A percentile compares a stretch with the other conserved stretches of the same genome.
Conservation (phyloP, 768 basidiomycete genomes). For the Infundibulicybe gibba region DNA sequence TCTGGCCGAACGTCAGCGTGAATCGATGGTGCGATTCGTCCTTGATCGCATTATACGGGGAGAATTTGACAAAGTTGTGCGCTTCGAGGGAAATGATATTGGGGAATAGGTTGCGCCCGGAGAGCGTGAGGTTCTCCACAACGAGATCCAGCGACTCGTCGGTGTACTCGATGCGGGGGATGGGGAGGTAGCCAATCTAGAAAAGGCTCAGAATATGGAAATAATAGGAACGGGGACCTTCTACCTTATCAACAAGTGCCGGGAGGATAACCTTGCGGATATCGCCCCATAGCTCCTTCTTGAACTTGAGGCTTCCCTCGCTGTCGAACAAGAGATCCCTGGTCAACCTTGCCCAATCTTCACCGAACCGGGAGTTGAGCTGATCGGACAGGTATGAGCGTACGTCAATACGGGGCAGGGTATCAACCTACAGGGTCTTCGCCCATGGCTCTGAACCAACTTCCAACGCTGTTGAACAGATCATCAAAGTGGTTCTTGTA, state of each 20-base stretch:
- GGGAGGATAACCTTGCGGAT: constrained; percentile 83
- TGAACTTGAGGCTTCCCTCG: constrained; percentile 85
- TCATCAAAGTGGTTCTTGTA: constrained; percentile 75
- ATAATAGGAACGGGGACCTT: not conserved
- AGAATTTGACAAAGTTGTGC: constrained; percentile 82
- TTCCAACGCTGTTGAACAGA: constrained; percentile 63
- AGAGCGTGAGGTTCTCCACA: constrained; percentile 88
- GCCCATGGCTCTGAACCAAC: constrained; percentile 84
- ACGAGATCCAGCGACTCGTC: constrained; percentile 85
- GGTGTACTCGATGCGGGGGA: constrained; percentile 92
- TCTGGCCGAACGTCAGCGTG: constrained; percentile 73
- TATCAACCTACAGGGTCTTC: constrained; percentile 62
- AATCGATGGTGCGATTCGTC: constrained; percentile 73
- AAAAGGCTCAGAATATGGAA: not conserved
- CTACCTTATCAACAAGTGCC: constrained; percentile 66
- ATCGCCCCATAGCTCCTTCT: constrained; percentile 86
- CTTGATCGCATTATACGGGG: constrained; percentile 58
- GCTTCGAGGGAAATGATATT: constrained; percentile 72
- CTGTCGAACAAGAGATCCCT: constrained; percentile 78
- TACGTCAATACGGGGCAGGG: not conserved
- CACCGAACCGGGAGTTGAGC: constrained; percentile 72
- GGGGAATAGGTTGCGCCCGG: constrained; percentile 88
- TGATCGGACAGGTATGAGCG: constrained; percentile 7
- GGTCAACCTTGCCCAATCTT: constrained; percentile 80
- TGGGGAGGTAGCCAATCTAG: constrained; percentile 78